These are phyloP conservation scores for Flaveria bidentis DNA, from an alignment of 129 eudicot species.

Conservation along the genomic window DNA sequence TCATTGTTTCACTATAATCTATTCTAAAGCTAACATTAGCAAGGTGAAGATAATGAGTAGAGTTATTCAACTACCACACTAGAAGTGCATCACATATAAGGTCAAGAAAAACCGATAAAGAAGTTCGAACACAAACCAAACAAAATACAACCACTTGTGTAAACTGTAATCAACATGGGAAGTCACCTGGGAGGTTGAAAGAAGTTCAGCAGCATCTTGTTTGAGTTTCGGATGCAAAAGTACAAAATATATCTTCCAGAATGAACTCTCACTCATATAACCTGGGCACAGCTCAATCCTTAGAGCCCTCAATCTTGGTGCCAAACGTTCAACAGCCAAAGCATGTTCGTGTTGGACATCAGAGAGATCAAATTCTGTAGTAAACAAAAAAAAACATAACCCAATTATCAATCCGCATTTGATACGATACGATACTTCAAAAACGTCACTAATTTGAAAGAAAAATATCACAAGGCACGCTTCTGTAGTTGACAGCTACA, in stretches of 20 bases:
- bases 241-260: slow-evolving; percentile 95
- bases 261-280: slow-evolving; percentile 65
- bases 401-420: background rate
- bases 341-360: slow-evolving; percentile 92
- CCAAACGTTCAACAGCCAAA: slow-evolving; percentile 79
- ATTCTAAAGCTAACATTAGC: no score
- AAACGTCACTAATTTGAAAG: background rate
- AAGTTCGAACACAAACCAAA: background rate
- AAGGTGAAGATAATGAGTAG: no score
- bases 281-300: slow-evolving; percentile 85
- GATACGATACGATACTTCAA: background rate
- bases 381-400: slow-evolving; percentile 8
- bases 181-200: slow-evolving; percentile 70
- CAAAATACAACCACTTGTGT: background rate
- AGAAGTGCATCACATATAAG: no score
- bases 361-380: slow-evolving; percentile 71
- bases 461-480: background rate
- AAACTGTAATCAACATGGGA: background rate
- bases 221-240: slow-evolving; percentile 75
- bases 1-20: no score
- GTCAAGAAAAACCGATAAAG: background rate
- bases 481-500: background rate
- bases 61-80: no score
- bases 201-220: slow-evolving; percentile 56
- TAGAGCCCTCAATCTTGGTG: slow-evolving; percentile 72